Percentiles rank a stretch among this genome's conserved stretches.
phyloP scores from a whole-genome alignment of 2,329 filamentous ascomycete species.

The Scytalidium sp. region DNA sequence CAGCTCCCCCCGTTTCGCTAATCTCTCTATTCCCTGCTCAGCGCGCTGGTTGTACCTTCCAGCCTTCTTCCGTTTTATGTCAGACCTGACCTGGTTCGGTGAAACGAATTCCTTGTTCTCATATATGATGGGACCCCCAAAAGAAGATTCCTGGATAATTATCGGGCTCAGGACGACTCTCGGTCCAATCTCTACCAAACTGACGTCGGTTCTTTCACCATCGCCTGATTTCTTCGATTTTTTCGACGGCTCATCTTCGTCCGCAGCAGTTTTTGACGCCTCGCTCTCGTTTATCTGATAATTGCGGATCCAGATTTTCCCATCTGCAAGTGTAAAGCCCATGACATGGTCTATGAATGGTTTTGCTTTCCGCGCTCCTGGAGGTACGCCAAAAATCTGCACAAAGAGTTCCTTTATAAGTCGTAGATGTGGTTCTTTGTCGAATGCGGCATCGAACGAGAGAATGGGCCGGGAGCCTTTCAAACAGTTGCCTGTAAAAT shows the following conservation, averaged over 20 bases:
- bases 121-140: slow-evolving; percentile 95
- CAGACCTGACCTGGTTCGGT: slow-evolving; percentile 88
- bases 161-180: slow-evolving; percentile 92
- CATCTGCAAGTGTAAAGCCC: slow-evolving; percentile 85
- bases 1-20: slow-evolving; percentile 72
- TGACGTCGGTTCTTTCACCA: slow-evolving; percentile 69
- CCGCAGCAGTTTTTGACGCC: slow-evolving; percentile 43
- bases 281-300: slow-evolving; percentile 91
- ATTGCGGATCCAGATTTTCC: slow-evolving; percentile 93
- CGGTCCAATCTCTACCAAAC: slow-evolving; percentile 88
- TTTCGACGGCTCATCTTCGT: slow-evolving; percentile 44
- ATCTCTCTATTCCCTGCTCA: slow-evolving; percentile 69
- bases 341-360: slow-evolving; percentile 96
- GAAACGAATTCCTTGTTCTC: slow-evolving; percentile 97
- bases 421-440: slow-evolving; percentile 73
- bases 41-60: slow-evolving; percentile 73
- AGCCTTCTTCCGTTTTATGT: slow-evolving; percentile 74
- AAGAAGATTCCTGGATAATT: slow-evolving; percentile 90
- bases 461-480: slow-evolving; percentile 90
- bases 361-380: slow-evolving; percentile 84
- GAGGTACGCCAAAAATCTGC: slow-evolving; percentile 89
- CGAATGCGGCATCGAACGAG: slow-evolving; percentile 87
- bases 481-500: slow-evolving; percentile 95
- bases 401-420: slow-evolving; percentile 87
- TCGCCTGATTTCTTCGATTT: slow-evolving; percentile 30